Evolutionary conservation across 257 asterid genomes (phyloP).

Genomic region (Linaria vulgaris): DNA sequence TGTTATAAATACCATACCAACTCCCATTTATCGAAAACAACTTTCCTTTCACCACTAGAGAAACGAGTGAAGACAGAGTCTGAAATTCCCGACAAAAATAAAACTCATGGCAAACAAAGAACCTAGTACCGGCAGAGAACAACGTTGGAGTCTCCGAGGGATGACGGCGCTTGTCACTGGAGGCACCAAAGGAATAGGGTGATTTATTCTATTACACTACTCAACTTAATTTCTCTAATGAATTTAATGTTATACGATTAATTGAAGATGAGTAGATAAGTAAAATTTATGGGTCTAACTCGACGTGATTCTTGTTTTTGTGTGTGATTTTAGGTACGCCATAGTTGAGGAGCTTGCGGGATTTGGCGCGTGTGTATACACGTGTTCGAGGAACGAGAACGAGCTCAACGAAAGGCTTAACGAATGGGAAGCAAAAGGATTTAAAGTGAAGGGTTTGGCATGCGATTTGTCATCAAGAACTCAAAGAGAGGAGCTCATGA

Average conservation of each 20-base stretch:
- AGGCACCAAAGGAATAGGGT: constrained; percentile 65
- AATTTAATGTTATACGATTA: too few species aligned
- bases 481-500: constrained; percentile 45
- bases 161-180: constrained; percentile 64
- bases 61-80: not conserved
- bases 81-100: not conserved
- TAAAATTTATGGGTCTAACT: too few species aligned
- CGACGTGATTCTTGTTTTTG: too few species aligned
- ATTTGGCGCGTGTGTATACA: constrained; percentile 62
- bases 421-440: constrained; percentile 66
- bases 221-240: too few species aligned
- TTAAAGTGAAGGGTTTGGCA: constrained; percentile 44
- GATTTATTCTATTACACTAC: not conserved
- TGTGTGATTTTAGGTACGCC: constrained; percentile 40
- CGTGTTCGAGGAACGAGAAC: constrained; percentile 53
- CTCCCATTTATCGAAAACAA: constrained; percentile 1
- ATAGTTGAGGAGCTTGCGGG: constrained; percentile 68
- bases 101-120: constrained; percentile 32
- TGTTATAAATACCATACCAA: constrained; percentile 28
- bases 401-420: constrained; percentile 42
- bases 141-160: constrained; percentile 56
- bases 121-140: constrained; percentile 24
- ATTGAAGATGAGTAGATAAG: too few species aligned
- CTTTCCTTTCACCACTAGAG: not conserved
- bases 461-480: constrained; percentile 51